Percentiles rank a stretch among this genome's conserved stretches.
Evolutionary conservation across 495 filamentous ascomycete species (phyloP).

Genomic region (Delitschia confertaspora): DNA sequence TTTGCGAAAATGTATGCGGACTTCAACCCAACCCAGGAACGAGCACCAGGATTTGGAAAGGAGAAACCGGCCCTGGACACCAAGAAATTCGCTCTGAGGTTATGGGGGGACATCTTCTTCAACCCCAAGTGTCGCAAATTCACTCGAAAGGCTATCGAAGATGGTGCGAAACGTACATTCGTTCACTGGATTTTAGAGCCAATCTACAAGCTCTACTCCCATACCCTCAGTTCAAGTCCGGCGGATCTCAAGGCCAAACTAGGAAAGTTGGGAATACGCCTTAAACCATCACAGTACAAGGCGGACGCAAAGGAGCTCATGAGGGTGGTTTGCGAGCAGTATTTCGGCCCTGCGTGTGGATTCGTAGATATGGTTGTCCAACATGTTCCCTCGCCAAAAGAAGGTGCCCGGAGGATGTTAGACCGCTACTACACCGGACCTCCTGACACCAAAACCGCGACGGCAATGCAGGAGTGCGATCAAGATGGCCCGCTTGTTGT

Average conservation of each 20-base stretch:
- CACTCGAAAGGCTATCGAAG: slow-evolving; percentile 75
- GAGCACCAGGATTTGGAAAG: slow-evolving; percentile 15
- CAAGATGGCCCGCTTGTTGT: slow-evolving; percentile 84
- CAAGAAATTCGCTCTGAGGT: slow-evolving; percentile 64
- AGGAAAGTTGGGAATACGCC: slow-evolving; percentile 64
- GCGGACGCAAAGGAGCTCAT: slow-evolving; percentile 81
- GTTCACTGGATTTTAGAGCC: slow-evolving; percentile 93
- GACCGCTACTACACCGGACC: slow-evolving; percentile 90
- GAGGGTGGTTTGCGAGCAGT: slow-evolving; percentile 84
- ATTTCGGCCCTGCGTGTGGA: slow-evolving; percentile 81
- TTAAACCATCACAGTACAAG: slow-evolving; percentile 89
- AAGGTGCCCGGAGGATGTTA: slow-evolving; percentile 65
- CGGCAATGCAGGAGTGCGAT: slow-evolving; percentile 72
- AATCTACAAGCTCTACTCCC: slow-evolving; percentile 95
- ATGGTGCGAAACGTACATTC: slow-evolving; percentile 74
- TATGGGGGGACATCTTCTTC: slow-evolving; percentile 97
- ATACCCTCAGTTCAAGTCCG: slow-evolving; percentile 85
- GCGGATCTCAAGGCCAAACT: slow-evolving; percentile 77
- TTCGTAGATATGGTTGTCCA: slow-evolving; percentile 94
- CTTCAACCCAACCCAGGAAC: slow-evolving; percentile 53
- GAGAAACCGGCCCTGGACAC: slow-evolving; percentile 48
- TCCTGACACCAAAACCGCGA: slow-evolving; percentile 74
- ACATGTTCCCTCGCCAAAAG: slow-evolving; percentile 80
- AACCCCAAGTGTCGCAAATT: slow-evolving; percentile 86
- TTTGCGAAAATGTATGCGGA: slow-evolving; percentile 96